Conservation (phyloP, 176 grass and related monocot genomes). For the Triticum urartu region DNA sequence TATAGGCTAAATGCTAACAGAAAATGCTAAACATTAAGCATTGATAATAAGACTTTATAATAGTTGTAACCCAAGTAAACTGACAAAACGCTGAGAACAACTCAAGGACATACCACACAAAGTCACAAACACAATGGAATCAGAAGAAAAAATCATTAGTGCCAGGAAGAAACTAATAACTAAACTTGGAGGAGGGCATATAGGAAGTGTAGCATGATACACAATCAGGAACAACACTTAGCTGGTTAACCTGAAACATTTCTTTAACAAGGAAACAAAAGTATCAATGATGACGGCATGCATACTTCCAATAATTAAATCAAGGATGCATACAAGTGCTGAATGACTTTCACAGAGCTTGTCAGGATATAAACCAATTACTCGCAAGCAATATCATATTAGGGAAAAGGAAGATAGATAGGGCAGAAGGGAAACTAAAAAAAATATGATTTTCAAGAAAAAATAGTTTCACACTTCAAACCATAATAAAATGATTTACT, state of each 20-base stretch:
- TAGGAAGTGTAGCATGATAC: not conserved
- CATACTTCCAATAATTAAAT: not conserved
- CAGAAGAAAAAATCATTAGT: not conserved
- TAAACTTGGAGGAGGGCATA: not conserved
- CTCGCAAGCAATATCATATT: no score
- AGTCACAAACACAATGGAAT: not conserved
- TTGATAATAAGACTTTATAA: not conserved
- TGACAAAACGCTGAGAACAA: not conserved
- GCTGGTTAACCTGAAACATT: not conserved
- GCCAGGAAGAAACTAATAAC: not conserved
- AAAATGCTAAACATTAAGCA: not conserved
- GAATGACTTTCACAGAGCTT: not conserved
- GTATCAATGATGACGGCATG: not conserved
- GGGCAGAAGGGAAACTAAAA: not conserved
- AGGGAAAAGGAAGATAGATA: not conserved
- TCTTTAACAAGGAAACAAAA: not conserved
- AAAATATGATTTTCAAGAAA: not conserved
- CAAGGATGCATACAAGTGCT: not conserved
- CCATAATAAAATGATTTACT: not conserved
- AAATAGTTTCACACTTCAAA: not conserved
- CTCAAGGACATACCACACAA: not conserved
- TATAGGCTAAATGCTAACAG: constrained; percentile 1
- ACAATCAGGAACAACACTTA: not conserved
- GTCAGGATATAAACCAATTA: not conserved
- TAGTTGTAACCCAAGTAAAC: not conserved